Evolutionary conservation across 179 eudicot genomes (phyloP).

Genomic region (Silene vulgaris): DNA sequence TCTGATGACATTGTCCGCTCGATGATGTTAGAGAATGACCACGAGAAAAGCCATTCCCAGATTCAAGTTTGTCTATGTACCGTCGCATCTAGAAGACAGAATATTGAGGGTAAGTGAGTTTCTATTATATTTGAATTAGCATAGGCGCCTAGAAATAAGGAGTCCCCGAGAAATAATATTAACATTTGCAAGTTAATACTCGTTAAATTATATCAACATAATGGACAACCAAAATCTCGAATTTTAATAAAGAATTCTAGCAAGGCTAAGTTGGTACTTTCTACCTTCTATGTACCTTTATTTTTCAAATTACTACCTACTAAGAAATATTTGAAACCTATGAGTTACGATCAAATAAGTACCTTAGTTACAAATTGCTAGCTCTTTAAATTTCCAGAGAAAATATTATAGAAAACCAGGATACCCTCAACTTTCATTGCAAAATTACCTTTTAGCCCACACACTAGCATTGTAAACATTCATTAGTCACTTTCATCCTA

Average conservation of each 20-base stretch:
- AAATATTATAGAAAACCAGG: too few relatives aligned
- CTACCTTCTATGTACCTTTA: too few relatives aligned
- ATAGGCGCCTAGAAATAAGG: neutral
- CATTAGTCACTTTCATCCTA: too few relatives aligned
- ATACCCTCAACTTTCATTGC: too few relatives aligned
- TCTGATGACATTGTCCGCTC: slow-evolving; percentile 49
- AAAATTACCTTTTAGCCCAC: too few relatives aligned
- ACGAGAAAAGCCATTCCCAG: slow-evolving; percentile 45
- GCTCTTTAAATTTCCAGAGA: too few relatives aligned
- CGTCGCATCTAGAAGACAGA: slow-evolving; percentile 38
- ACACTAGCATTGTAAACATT: too few relatives aligned
- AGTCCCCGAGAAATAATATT: neutral
- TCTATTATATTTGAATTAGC: slow-evolving; percentile 1
- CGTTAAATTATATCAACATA: neutral
- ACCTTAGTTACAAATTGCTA: too few relatives aligned
- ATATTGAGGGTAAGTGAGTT: slow-evolving; percentile 17
- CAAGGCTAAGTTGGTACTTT: too few relatives aligned
- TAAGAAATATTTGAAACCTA: too few relatives aligned
- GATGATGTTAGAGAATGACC: slow-evolving; percentile 46
- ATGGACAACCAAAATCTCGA: neutral
- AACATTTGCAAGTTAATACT: neutral
- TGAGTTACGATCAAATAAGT: too few relatives aligned
- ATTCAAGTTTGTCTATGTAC: slow-evolving; percentile 49
- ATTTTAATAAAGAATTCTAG: neutral
- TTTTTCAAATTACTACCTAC: too few relatives aligned